These are phyloP conservation scores for Clarireedia hainanense DNA, from an alignment of 2,329 filamentous ascomycete genomes.

Conservation along the genomic window DNA sequence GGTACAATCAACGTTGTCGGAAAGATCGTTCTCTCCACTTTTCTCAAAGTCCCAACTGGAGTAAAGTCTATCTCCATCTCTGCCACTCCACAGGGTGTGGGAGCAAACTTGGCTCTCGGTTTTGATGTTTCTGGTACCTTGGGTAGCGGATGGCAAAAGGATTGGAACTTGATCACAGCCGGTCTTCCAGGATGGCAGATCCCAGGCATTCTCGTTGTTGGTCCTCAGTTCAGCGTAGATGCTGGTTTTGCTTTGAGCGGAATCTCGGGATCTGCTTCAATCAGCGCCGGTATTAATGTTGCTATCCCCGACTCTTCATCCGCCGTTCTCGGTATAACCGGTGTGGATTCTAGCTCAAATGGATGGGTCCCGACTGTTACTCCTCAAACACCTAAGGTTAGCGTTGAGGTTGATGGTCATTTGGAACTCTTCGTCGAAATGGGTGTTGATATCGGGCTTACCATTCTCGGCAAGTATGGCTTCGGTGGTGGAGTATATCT, in stretches of 20 bases:
- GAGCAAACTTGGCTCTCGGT: conserved; percentile 6
- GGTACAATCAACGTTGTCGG: not conserved
- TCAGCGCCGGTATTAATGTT: not conserved
- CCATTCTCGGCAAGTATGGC: conserved; percentile 1
- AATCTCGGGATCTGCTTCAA: not conserved
- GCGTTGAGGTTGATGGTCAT: conserved; percentile 4
- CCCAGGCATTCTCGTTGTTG: conserved; percentile 1
- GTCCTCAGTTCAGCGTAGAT: conserved; percentile 9
- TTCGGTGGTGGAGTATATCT: conserved; percentile 6
- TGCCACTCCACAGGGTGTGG: conserved; percentile 3
- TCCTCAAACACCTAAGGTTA: conserved; percentile 2
- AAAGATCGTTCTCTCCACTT: conserved; percentile 2
- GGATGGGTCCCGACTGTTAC: conserved; percentile 6
- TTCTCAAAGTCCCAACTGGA: not conserved
- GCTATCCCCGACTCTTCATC: conserved; percentile 6
- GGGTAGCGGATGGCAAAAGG: conserved; percentile 4
- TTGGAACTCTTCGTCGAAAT: conserved; percentile 2
- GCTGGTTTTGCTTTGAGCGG: conserved; percentile 3
- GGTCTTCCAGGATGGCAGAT: conserved; percentile 6
- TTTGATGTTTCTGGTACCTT: conserved; percentile 7
- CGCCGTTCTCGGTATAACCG: conserved; percentile 1
- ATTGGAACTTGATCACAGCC: conserved; percentile 5
- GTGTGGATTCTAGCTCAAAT: not conserved
- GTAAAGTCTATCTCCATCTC: conserved; percentile 2
- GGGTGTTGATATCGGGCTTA: conserved; percentile 6